phyloP scores from a whole-genome alignment of 306 rosid genomes.

The Corylus heterophylla region DNA sequence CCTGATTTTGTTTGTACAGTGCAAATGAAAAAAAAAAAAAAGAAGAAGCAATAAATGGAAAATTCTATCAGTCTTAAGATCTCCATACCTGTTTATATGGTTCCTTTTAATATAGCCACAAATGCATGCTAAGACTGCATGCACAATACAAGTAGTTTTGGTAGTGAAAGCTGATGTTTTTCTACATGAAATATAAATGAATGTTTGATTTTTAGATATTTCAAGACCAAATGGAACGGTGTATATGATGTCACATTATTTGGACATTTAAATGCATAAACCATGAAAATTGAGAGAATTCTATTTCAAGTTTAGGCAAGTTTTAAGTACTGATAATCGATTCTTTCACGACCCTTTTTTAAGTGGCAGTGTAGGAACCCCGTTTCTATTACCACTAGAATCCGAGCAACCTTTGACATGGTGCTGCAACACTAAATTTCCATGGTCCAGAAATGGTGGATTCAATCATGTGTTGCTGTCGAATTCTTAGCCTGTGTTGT shows the following conservation, averaged over 20 bases:
- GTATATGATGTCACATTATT: too few relatives aligned
- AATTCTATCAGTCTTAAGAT: not conserved
- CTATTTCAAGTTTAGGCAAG: too few relatives aligned
- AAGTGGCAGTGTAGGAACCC: too few relatives aligned
- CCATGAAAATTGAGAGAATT: too few relatives aligned
- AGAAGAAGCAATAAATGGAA: not conserved
- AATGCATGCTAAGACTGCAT: too few relatives aligned
- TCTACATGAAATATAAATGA: too few relatives aligned
- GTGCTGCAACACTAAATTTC: not conserved
- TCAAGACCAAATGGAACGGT: too few relatives aligned
- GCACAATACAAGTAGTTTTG: not conserved
- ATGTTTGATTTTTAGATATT: too few relatives aligned
- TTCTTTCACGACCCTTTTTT: too few relatives aligned
- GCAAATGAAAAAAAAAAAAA: not conserved
- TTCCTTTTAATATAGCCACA: too few relatives aligned
- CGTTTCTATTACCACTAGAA: not conserved
- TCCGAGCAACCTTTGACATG: not conserved
- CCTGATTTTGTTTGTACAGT: slow-evolving; percentile 29
- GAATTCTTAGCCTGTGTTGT: not conserved
- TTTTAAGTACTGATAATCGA: too few relatives aligned
- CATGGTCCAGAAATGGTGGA: not conserved
- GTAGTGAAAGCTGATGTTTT: not conserved
- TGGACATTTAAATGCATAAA: too few relatives aligned
- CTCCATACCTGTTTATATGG: not conserved
- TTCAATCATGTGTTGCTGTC: not conserved